Conservation (phyloP, 2,329 filamentous ascomycete genomes). For the Aspergillus sp. region DNA sequence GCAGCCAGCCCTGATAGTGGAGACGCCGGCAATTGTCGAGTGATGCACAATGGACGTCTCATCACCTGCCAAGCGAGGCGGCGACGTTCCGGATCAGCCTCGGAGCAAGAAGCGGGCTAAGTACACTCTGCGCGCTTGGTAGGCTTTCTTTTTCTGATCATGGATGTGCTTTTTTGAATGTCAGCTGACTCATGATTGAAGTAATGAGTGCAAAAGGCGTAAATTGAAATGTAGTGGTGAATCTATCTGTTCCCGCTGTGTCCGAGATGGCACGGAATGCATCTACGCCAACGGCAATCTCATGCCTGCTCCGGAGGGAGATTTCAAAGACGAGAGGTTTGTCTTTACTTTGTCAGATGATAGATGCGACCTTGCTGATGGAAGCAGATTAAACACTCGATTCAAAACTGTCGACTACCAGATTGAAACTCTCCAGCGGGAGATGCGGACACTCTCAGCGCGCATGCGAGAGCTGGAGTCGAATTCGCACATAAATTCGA, state of each 20-base stretch:
- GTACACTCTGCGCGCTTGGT: conserved; percentile 34
- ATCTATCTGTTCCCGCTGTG: conserved; percentile 62
- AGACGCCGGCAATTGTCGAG: too few relatives aligned
- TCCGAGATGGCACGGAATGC: conserved; percentile 56
- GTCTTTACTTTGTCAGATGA: background rate
- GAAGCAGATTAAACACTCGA: conserved; percentile 11
- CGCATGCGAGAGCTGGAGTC: conserved; percentile 25
- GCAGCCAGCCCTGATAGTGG: too few relatives aligned
- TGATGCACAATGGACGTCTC: too few relatives aligned
- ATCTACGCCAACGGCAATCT: conserved; percentile 59
- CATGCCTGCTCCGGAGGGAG: conserved; percentile 4
- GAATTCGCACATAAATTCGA: too few relatives aligned
- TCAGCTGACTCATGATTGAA: conserved; percentile 21
- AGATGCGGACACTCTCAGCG: conserved; percentile 24
- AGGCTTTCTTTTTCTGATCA: conserved; percentile 1
- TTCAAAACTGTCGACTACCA: conserved; percentile 22
- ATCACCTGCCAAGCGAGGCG: background rate
- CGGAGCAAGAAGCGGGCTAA: conserved; percentile 28
- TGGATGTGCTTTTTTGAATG: background rate
- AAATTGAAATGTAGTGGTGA: conserved; percentile 73
- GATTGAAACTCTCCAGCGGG: conserved; percentile 22
- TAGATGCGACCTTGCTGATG: background rate
- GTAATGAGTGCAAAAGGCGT: conserved; percentile 70
- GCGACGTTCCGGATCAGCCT: conserved; percentile 12
- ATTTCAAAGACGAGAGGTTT: conserved; percentile 17